These are phyloP conservation scores for Serendipita sp. DNA, from an alignment of 768 basidiomycete species.

Conservation along the genomic window DNA sequence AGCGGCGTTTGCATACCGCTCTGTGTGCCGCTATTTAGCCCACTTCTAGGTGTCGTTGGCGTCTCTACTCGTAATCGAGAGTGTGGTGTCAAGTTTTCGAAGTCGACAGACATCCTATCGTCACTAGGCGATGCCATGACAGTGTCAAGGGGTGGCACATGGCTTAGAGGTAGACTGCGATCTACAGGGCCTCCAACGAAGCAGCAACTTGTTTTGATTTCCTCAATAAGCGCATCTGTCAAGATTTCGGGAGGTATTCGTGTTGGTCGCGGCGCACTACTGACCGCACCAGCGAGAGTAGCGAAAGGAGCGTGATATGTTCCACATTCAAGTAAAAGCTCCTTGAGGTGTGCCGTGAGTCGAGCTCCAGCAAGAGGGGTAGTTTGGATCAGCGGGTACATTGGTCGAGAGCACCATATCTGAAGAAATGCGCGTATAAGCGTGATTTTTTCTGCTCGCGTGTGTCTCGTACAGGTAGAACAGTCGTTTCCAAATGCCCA, in stretches of 20 bases:
- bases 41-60: background rate
- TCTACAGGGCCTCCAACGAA: slow-evolving; percentile 62
- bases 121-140: slow-evolving; percentile 6
- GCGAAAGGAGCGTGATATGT: slow-evolving; percentile 72
- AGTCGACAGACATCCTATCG: slow-evolving; percentile 12
- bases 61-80: background rate
- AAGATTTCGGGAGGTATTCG: slow-evolving; percentile 68
- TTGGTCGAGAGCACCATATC: slow-evolving; percentile 81
- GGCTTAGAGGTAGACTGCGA: slow-evolving; percentile 10
- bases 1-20: background rate
- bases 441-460: background rate
- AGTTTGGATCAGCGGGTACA: slow-evolving; percentile 67
- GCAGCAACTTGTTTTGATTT: slow-evolving; percentile 78
- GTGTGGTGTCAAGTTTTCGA: background rate
- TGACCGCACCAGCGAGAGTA: slow-evolving; percentile 47
- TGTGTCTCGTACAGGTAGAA: slow-evolving; percentile 52
- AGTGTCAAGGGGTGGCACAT: background rate
- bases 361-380: slow-evolving; percentile 77
- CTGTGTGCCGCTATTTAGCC: background rate
- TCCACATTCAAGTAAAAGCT: slow-evolving; percentile 68
- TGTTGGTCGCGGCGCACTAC: slow-evolving; percentile 40
- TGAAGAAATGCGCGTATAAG: slow-evolving; percentile 18
- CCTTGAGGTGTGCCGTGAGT: slow-evolving; percentile 64
- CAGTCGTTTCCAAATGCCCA: slow-evolving; percentile 80
- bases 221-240: slow-evolving; percentile 67